These are phyloP conservation scores for Geotrichum europaeum DNA, from an alignment of 1,139 yeast genomes.

Conservation along the genomic window DNA sequence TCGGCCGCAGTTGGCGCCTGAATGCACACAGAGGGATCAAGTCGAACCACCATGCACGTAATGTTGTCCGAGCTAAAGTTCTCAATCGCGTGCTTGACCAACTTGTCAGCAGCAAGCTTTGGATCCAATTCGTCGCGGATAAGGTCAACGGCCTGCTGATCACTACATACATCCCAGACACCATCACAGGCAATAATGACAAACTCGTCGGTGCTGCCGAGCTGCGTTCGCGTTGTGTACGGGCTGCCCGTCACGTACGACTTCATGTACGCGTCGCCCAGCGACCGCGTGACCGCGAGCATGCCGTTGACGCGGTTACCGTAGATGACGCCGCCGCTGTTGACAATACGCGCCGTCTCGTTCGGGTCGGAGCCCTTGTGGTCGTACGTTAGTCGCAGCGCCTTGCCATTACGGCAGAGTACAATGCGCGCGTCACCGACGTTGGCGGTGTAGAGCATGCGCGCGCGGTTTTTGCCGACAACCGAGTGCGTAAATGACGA, in stretches of 20 bases:
- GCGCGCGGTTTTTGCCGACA: conserved; percentile 18
- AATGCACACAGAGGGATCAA: conserved; percentile 43
- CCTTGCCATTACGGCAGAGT: conserved; percentile 63
- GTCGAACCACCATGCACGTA: conserved; percentile 79
- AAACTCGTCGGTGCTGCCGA: conserved; percentile 60
- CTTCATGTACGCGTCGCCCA: conserved; percentile 94
- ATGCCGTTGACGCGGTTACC: conserved; percentile 94
- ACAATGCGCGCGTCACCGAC: conserved; percentile 93
- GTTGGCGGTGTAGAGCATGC: conserved; percentile 87
- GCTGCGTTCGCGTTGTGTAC: conserved; percentile 81
- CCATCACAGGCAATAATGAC: conserved; percentile 92
- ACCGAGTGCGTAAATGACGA: conserved; percentile 14
- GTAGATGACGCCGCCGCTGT: conserved; percentile 80
- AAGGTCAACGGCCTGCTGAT: conserved; percentile 70
- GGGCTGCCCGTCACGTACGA: conserved; percentile 86
- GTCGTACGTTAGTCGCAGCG: conserved; percentile 80
- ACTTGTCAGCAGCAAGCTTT: conserved; percentile 56
- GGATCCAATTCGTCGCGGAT: conserved; percentile 55
- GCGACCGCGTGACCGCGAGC: conserved; percentile 86
- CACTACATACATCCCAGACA: conserved; percentile 86
- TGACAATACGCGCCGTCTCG: conserved; percentile 70
- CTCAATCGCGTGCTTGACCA: conserved; percentile 73
- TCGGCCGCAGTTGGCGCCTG: not conserved
- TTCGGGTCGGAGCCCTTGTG: conserved; percentile 84
- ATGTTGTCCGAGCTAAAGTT: conserved; percentile 84